These are phyloP conservation scores for Boechera divaricarpa DNA, from an alignment of 345 rosid genomes.

Conservation along the genomic window DNA sequence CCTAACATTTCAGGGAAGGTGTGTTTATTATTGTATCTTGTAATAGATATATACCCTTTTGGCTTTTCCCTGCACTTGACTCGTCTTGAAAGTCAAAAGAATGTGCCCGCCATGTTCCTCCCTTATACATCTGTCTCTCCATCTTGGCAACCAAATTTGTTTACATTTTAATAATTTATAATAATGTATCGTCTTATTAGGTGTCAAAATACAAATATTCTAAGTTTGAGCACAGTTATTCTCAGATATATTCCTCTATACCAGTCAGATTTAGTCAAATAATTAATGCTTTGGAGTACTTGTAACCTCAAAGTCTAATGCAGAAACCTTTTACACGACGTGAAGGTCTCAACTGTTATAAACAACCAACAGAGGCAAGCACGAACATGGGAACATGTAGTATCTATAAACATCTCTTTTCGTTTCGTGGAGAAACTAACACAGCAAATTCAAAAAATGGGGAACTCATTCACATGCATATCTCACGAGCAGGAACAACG, in stretches of 20 bases:
- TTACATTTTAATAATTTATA: conserved; percentile 8
- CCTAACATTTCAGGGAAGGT: conserved; percentile 10
- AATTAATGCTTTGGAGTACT: background rate
- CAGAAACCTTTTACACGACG: conserved; percentile 27
- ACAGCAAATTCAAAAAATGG: conserved; percentile 13
- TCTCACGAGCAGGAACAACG: conserved; percentile 39
- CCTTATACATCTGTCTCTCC: conserved; percentile 17
- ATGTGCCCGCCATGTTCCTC: conserved; percentile 33
- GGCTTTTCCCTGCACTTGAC: conserved; percentile 28
- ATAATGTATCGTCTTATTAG: conserved; percentile 11
- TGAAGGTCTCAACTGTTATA: conserved; percentile 41
- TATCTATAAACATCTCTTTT: conserved; percentile 27
- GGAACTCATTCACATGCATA: conserved; percentile 37
- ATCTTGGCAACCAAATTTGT: conserved; percentile 25
- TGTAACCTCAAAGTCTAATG: conserved; percentile 1
- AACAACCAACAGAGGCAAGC: conserved; percentile 30
- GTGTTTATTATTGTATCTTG: conserved; percentile 19
- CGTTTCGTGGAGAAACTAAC: conserved; percentile 1
- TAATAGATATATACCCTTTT: conserved; percentile 17
- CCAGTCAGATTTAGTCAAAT: conserved; percentile 30
- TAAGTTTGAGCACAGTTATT: conserved; percentile 5
- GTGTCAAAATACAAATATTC: conserved; percentile 14
- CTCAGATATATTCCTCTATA: conserved; percentile 23
- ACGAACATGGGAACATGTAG: conserved; percentile 23
- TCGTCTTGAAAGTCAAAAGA: conserved; percentile 33